These are phyloP conservation scores for Pseudophaeomoniella oleicola DNA, from an alignment of 2,329 filamentous ascomycete genomes.

Conservation along the genomic window DNA sequence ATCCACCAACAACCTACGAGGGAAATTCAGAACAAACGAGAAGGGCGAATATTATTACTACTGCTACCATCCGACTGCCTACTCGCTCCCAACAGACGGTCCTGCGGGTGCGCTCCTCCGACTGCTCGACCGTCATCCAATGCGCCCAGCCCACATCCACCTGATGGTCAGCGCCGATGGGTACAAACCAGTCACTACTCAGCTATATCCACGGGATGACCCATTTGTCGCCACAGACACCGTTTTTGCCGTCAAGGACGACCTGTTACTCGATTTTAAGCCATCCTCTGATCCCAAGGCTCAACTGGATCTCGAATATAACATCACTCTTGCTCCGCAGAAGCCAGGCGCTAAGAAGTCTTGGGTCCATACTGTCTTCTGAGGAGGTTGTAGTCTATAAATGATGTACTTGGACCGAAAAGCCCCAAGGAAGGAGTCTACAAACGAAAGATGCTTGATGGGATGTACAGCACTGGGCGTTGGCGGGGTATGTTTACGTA, in stretches of 20 bases:
- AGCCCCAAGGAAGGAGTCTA: no score
- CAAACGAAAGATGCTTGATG: no score
- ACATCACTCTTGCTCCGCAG: conserved; percentile 41
- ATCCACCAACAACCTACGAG: conserved; percentile 58
- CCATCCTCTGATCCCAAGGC: conserved; percentile 38
- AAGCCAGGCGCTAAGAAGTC: conserved; percentile 6
- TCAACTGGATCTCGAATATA: conserved; percentile 44
- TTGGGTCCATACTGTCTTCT: conserved; percentile 6
- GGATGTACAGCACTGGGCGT: no score
- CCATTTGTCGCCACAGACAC: conserved; percentile 43
- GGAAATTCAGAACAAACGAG: conserved; percentile 58
- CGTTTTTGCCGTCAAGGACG: conserved; percentile 48
- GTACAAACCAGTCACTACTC: conserved; percentile 42
- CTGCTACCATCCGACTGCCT: conserved; percentile 60
- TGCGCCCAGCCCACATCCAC: conserved; percentile 49
- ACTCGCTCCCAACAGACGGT: conserved; percentile 53
- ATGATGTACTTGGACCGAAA: no score
- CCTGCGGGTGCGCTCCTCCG: conserved; percentile 39
- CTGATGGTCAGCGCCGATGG: conserved; percentile 40
- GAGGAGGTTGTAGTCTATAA: no score
- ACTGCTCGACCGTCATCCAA: conserved; percentile 42
- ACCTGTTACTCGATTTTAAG: conserved; percentile 42
- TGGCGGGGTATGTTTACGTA: no score
- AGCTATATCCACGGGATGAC: conserved; percentile 45
- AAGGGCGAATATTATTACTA: conserved; percentile 60